phyloP scores from a whole-genome alignment of 2,329 filamentous ascomycete species.

The Penicillium vulpinum region DNA sequence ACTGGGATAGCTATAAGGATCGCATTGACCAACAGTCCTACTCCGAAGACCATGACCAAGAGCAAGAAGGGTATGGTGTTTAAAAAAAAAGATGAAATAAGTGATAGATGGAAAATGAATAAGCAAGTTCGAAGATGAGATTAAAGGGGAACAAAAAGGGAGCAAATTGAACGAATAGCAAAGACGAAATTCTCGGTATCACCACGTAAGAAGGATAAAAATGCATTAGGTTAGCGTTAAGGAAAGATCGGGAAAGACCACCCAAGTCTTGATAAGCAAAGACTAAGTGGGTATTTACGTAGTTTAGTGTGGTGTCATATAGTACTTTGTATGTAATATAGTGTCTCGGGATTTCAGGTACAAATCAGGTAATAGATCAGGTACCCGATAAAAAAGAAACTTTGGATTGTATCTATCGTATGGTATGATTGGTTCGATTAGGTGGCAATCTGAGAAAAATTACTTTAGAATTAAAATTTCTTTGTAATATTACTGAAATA shows the following conservation, averaged over 20 bases:
- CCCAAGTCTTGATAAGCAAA: not conserved
- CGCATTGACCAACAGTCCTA: conserved; percentile 51
- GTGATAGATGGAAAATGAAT: not conserved
- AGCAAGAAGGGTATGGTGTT: not conserved
- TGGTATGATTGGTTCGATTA: not conserved
- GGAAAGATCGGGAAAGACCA: conserved; percentile 1
- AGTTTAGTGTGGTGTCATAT: not conserved
- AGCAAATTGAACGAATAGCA: not conserved
- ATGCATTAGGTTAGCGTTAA: conserved; percentile 2
- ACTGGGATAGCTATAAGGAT: conserved; percentile 53
- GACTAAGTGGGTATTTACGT: not conserved
- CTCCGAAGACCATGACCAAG: conserved; percentile 26
- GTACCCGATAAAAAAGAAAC: not conserved
- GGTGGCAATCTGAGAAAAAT: not conserved
- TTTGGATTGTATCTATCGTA: not conserved
- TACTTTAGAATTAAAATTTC: not conserved
- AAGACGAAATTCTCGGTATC: conserved; percentile 2
- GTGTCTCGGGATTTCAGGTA: not conserved
- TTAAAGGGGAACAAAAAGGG: not conserved
- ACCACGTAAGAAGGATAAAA: not conserved
- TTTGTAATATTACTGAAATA: not conserved
- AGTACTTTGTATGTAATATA: too few relatives aligned
- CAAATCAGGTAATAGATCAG: not conserved
- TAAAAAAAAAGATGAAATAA: conserved; percentile 10
- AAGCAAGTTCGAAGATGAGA: not conserved